Evolutionary conservation across 2,329 filamentous ascomycete species (phyloP).

Genomic region (Fusarium tupiense): DNA sequence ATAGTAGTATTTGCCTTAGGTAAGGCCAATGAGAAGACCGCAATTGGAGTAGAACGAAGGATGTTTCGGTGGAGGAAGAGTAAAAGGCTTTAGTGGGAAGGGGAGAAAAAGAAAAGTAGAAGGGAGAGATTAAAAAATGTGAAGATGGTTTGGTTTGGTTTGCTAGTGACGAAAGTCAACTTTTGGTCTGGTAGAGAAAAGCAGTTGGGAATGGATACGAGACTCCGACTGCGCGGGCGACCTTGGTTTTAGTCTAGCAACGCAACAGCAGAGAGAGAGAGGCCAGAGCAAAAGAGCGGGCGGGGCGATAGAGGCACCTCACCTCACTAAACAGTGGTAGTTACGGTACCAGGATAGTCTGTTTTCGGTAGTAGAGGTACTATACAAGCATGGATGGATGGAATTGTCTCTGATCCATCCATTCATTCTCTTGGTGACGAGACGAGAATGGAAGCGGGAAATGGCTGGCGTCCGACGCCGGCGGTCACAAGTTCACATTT

Average conservation of each 20-base stretch:
- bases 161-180: slow-evolving; percentile 26
- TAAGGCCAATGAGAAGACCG: neutral
- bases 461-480: slow-evolving; percentile 35
- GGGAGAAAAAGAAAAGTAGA: neutral
- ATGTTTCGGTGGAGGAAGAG: neutral
- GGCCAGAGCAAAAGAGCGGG: neutral
- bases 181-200: slow-evolving; percentile 1
- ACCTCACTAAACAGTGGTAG: neutral
- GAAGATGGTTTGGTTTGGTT: slow-evolving; percentile 17
- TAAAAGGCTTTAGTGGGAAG: neutral
- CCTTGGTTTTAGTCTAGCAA: slow-evolving; percentile 35
- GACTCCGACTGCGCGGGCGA: slow-evolving; percentile 13
- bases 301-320: slow-evolving; percentile 11
- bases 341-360: slow-evolving; percentile 12
- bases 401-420: slow-evolving; percentile 4
- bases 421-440: neutral
- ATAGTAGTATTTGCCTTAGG: neutral
- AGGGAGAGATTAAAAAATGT: slow-evolving; percentile 19
- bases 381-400: neutral
- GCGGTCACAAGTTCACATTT: slow-evolving; percentile 40
- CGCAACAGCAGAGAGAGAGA: neutral
- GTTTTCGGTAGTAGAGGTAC: slow-evolving; percentile 30
- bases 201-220: slow-evolving; percentile 12
- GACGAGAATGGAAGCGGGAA: slow-evolving; percentile 19
- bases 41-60: neutral